phyloP scores from a whole-genome alignment of 2,329 filamentous ascomycete genomes.

The Cryphonectria parasitica region DNA sequence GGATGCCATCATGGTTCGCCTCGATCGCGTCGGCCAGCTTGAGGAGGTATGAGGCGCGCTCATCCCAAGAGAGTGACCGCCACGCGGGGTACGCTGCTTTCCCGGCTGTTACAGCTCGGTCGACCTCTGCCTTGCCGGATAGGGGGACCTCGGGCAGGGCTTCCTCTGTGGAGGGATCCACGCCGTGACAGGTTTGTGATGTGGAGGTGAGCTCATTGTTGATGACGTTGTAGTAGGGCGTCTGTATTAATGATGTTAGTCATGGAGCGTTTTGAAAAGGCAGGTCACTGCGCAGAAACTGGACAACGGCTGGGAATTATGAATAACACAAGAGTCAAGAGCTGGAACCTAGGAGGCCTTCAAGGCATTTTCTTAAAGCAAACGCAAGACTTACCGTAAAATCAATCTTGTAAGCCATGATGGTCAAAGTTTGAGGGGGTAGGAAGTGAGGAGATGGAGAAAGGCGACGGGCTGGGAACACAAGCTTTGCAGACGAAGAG shows the following conservation, averaged over 20 bases:
- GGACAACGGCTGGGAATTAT: background rate
- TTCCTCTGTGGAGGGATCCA: slow-evolving; percentile 53
- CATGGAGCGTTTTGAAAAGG: no score
- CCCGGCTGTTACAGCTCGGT: slow-evolving; percentile 51
- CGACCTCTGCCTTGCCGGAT: slow-evolving; percentile 49
- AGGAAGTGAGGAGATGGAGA: background rate
- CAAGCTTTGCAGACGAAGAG: background rate
- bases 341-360: background rate
- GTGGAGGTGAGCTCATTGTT: slow-evolving; percentile 52
- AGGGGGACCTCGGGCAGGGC: slow-evolving; percentile 54
- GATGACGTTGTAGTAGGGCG: slow-evolving; percentile 51
- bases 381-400: background rate
- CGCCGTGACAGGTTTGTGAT: slow-evolving; percentile 46
- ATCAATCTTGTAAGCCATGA: slow-evolving; percentile 9
- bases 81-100: slow-evolving; percentile 51
- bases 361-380: background rate
- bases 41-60: slow-evolving; percentile 20
- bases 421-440: background rate
- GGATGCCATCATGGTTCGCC: slow-evolving; percentile 28
- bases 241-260: background rate
- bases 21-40: slow-evolving; percentile 27
- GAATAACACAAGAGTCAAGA: background rate
- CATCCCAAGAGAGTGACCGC: slow-evolving; percentile 33
- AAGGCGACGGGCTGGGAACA: background rate
- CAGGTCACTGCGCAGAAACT: no score